A percentile compares a stretch with the other conserved stretches of the same genome.
Conservation (phyloP, 345 rosid species). For the Arabidopsis arenosa region DNA sequence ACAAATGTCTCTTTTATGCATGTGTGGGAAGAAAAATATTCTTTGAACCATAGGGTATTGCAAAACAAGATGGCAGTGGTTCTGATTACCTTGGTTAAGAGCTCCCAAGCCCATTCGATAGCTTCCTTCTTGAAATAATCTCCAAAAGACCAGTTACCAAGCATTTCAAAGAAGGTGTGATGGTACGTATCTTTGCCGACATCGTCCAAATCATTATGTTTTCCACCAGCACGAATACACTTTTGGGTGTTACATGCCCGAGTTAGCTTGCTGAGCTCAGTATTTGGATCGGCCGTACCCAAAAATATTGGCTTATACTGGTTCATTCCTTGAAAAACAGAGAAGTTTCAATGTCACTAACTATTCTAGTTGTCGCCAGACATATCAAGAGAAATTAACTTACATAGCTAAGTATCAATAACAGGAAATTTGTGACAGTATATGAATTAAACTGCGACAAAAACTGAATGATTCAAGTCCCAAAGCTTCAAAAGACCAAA, state of each 20-base stretch:
- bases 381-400: conserved; percentile 1
- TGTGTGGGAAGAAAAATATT: not conserved
- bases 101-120: conserved; percentile 98
- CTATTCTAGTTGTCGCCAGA: not conserved
- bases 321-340: conserved; percentile 78
- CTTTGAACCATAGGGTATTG: not conserved
- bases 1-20: not conserved
- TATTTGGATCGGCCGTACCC: conserved; percentile 90
- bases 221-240: conserved; percentile 98
- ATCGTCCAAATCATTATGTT: conserved; percentile 97
- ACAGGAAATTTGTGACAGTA: not conserved
- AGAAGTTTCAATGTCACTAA: conserved; percentile 3
- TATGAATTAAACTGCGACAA: not conserved
- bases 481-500: not conserved
- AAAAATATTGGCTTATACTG: conserved; percentile 91
- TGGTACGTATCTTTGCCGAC: conserved; percentile 99
- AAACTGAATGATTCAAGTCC: not conserved
- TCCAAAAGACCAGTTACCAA: conserved; percentile 99
- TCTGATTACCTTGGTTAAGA: conserved; percentile 66
- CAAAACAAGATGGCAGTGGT: not conserved
- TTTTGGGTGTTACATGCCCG: conserved; percentile 95
- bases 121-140: conserved; percentile 96
- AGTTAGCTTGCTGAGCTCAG: conserved; percentile 68
- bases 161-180: conserved; percentile 99
- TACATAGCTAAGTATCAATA: conserved; percentile 19